phyloP scores from a whole-genome alignment of 2,329 filamentous ascomycete genomes.

The Blumeriella jaapii region DNA sequence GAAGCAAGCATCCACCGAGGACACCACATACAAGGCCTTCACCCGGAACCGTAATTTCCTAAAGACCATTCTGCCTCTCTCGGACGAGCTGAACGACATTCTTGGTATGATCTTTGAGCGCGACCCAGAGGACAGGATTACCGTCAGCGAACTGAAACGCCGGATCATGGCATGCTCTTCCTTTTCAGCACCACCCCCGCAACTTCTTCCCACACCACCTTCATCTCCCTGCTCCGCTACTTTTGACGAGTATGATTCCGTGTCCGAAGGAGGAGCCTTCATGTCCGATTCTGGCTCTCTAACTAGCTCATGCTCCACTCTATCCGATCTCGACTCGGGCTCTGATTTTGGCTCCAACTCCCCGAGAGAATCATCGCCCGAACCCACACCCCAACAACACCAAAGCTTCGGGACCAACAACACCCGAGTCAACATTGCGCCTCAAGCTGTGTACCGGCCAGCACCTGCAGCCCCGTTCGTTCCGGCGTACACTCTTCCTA shows the following conservation, averaged over 20 bases:
- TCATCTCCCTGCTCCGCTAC: conserved; percentile 8
- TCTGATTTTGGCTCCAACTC: conserved; percentile 13
- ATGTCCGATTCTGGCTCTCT: conserved; percentile 30
- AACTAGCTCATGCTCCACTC: conserved; percentile 19
- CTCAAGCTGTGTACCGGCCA: conserved; percentile 5
- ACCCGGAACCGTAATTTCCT: conserved; percentile 77
- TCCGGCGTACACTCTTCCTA: conserved; percentile 18
- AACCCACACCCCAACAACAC: neutral
- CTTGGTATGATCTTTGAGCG: conserved; percentile 78
- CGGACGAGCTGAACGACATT: conserved; percentile 80
- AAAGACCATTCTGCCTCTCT: conserved; percentile 83
- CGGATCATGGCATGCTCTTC: conserved; percentile 57
- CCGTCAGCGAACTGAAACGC: conserved; percentile 65
- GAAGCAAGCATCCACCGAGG: conserved; percentile 90
- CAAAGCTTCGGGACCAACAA: conserved; percentile 2
- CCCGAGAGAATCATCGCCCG: neutral
- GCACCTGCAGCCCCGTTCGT: conserved; percentile 8
- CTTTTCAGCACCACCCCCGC: conserved; percentile 20
- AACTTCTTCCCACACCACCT: conserved; percentile 11
- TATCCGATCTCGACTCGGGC: conserved; percentile 14
- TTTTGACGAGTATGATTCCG: conserved; percentile 28
- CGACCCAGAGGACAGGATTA: conserved; percentile 73
- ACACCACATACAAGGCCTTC: conserved; percentile 90
- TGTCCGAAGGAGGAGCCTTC: conserved; percentile 44
- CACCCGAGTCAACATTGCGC: conserved; percentile 1